Evolutionary conservation across 805 yeast species (phyloP).

Genomic region (Lipomyces mesembrius): DNA sequence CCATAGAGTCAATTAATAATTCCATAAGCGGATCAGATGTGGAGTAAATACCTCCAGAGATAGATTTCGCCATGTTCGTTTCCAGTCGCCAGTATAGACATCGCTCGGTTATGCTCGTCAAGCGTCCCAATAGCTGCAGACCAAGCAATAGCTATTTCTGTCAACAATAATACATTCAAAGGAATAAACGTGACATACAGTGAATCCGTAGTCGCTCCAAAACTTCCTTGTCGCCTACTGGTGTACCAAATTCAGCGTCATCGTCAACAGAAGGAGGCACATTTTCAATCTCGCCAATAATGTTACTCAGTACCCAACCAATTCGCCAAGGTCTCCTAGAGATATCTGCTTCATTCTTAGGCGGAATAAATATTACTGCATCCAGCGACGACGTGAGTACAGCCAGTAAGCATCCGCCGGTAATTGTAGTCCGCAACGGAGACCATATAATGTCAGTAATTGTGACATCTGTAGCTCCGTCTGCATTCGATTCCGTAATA

Average conservation of each 20-base stretch:
- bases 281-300: not conserved
- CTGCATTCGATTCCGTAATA: slow-evolving; percentile 6
- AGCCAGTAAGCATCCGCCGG: slow-evolving; percentile 11
- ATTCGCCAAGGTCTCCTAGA: slow-evolving; percentile 11
- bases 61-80: slow-evolving; percentile 27
- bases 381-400: slow-evolving; percentile 8
- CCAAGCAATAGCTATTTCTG: slow-evolving; percentile 27
- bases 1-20: not conserved
- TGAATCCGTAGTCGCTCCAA: slow-evolving; percentile 24
- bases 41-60: slow-evolving; percentile 18
- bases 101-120: not conserved
- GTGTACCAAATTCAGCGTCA: not conserved
- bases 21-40: not conserved
- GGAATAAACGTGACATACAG: slow-evolving; percentile 11
- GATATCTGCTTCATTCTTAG: not conserved
- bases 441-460: slow-evolving; percentile 15
- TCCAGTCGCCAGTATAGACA: slow-evolving; percentile 31
- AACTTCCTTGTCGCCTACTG: not conserved
- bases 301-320: not conserved
- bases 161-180: not conserved
- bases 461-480: not conserved
- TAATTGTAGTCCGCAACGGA: slow-evolving; percentile 8
- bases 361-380: slow-evolving; percentile 1
- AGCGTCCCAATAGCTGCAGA: slow-evolving; percentile 15
- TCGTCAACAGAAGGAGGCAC: not conserved